Evolutionary conservation across 345 rosid species (phyloP), one percentile per base, ranked within the genome.

Genomic region (Euclidium syriacum): DNA sequence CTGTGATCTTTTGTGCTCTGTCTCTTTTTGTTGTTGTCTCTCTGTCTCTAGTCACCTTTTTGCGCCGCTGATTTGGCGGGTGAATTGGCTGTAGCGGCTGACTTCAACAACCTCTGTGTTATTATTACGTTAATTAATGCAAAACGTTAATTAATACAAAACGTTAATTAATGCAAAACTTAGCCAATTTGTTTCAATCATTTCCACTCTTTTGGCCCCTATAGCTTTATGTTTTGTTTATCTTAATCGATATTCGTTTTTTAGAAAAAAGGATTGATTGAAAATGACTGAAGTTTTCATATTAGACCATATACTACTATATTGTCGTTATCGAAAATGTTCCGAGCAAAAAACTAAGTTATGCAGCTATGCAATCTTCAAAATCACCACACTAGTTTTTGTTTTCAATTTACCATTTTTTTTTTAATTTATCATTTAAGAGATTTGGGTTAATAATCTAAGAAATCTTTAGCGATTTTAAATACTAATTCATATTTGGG

Each of bases 81-180:
- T 35, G 43, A 30, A 18, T 16, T 46, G 62, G 74, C 58, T 70
- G 74, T 56, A 70, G 24, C 46, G 1, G 64, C 48, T 70, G 74
- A 70, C 64, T 24, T 24, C 39, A 53, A 43, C 67, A 0, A 54
- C 57, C 62, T 27, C 22, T 25, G 4, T 32, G 17, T 15, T 48
- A 20, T 48, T 17, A 26, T 56, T 14, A 18, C n/a, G n/a, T n/a
- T n/a, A n/a, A n/a, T n/a, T 27, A 27, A 27, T 27, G 4, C 32
- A 7, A 27, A 27, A 3, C 32, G 32, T 3, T 12, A 10, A 35
- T 4, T 27, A 27, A 27, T 27, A 3, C 32, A 7, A 27, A 27
- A 3, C 32, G 32, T 3, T 12, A 10, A 35, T 4, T 10, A 7
- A 35, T 17, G 60, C 53, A 58, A 27, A 22, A 11, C 16, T 41